These are phyloP conservation scores for Thyridium curvatum DNA, from an alignment of 2,329 filamentous ascomycete species.

Conservation along the genomic window DNA sequence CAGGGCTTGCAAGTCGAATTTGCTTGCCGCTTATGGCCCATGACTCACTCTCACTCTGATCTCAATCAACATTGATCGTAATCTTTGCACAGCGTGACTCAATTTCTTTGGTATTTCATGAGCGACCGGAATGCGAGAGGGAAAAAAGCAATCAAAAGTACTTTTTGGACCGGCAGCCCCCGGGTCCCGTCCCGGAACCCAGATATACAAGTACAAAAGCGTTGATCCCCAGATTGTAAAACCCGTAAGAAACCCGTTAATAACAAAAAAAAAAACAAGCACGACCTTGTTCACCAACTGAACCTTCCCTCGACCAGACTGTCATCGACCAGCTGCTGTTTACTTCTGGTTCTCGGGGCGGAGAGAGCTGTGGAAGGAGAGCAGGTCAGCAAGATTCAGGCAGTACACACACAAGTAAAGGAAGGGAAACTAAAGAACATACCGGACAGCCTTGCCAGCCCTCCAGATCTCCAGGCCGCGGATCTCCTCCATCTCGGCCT, in stretches of 20 bases:
- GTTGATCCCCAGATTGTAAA: too few relatives aligned
- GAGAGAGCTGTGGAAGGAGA: constrained; percentile 49
- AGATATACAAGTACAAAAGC: constrained; percentile 27
- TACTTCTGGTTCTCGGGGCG: constrained; percentile 84
- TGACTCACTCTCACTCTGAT: too few relatives aligned
- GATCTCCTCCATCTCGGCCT: constrained; percentile 98
- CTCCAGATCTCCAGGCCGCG: constrained; percentile 98
- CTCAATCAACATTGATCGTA: too few relatives aligned
- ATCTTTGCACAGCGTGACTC: too few relatives aligned
- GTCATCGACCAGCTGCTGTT: constrained; percentile 15
- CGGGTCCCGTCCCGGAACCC: constrained; percentile 18
- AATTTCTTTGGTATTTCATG: background rate
- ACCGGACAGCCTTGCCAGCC: constrained; percentile 94
- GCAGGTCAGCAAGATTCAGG: constrained; percentile 11
- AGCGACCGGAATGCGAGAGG: constrained; percentile 3
- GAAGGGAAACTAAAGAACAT: constrained; percentile 23
- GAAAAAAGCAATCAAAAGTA: constrained; percentile 10
- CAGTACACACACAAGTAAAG: constrained; percentile 1
- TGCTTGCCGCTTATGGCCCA: too few relatives aligned
- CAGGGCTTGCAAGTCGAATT: too few relatives aligned
- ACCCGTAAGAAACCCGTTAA: too few relatives aligned
- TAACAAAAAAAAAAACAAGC: background rate
- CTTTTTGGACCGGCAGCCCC: constrained; percentile 12
- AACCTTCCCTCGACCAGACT: background rate
- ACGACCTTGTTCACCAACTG: background rate